phyloP scores from a whole-genome alignment of 768 basidiomycete species.

The Asterophora parasitica region DNA sequence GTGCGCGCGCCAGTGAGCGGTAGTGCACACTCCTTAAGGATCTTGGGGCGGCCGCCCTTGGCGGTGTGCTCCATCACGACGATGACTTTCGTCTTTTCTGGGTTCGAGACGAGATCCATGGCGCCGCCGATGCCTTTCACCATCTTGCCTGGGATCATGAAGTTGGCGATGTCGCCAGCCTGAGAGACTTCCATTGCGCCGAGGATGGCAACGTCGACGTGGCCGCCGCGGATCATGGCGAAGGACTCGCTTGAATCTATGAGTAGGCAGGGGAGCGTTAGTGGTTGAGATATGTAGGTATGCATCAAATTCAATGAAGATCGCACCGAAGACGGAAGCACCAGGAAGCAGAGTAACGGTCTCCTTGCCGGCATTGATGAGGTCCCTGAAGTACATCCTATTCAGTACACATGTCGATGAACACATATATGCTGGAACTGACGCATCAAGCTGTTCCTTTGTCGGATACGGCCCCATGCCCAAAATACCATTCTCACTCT shows the following conservation, averaged over 20 bases:
- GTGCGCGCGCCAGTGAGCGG: constrained; percentile 86
- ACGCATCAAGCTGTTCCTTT: constrained; percentile 76
- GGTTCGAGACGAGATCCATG: constrained; percentile 96
- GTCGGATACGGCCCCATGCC: constrained; percentile 92
- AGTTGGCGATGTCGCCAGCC: constrained; percentile 92
- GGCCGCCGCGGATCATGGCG: constrained; percentile 96
- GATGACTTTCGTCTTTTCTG: constrained; percentile 90
- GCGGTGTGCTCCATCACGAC: constrained; percentile 88
- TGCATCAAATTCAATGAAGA: background rate
- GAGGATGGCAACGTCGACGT: constrained; percentile 89
- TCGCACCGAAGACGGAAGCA: constrained; percentile 82
- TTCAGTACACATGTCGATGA: background rate
- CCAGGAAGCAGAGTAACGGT: constrained; percentile 91
- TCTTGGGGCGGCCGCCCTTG: constrained; percentile 87
- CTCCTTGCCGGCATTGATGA: constrained; percentile 95
- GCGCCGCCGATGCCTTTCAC: constrained; percentile 93
- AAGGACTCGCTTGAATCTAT: constrained; percentile 90
- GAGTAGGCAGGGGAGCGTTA: constrained; percentile 1
- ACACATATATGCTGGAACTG: constrained; percentile 24
- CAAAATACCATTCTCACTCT: constrained; percentile 88
- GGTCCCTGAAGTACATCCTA: constrained; percentile 47
- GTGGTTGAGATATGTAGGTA: background rate
- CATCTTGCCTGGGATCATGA: constrained; percentile 96
- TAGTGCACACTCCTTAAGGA: constrained; percentile 73
- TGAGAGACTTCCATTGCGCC: constrained; percentile 96